phyloP scores from a whole-genome alignment of 2,329 filamentous ascomycete genomes.

The Tolypocladium ophioglossoides region DNA sequence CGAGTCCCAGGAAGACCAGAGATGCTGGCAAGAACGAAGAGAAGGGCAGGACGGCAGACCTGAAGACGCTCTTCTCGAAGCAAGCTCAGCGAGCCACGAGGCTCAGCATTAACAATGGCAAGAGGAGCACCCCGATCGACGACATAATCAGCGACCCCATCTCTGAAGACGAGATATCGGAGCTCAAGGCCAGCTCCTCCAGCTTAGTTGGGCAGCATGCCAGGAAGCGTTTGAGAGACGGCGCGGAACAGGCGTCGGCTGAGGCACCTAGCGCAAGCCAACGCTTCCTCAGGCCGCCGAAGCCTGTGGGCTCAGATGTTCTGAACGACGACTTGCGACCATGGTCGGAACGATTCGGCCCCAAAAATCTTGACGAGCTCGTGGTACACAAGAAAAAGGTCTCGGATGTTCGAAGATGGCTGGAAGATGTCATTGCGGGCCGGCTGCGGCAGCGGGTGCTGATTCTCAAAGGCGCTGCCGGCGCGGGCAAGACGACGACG shows the following conservation, averaged over 20 bases:
- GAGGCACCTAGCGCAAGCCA: slow-evolving; percentile 30
- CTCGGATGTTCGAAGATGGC: slow-evolving; percentile 71
- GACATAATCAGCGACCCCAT: slow-evolving; percentile 46
- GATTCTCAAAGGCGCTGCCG: slow-evolving; percentile 81
- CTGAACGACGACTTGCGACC: slow-evolving; percentile 53
- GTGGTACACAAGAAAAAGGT: slow-evolving; percentile 95
- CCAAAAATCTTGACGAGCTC: slow-evolving; percentile 65
- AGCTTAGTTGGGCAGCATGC: slow-evolving; percentile 48
- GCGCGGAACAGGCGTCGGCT: slow-evolving; percentile 11
- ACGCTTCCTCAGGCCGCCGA: slow-evolving; percentile 38
- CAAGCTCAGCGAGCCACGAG: slow-evolving; percentile 41
- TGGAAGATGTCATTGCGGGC: slow-evolving; percentile 62
- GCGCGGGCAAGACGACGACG: slow-evolving; percentile 87
- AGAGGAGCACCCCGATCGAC: slow-evolving; percentile 24
- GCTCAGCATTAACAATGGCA: slow-evolving; percentile 18
- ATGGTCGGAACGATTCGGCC: slow-evolving; percentile 82
- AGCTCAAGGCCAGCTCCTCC: slow-evolving; percentile 35
- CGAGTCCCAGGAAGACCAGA: slow-evolving; percentile 29
- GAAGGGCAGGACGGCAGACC: slow-evolving; percentile 43
- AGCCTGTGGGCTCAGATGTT: slow-evolving; percentile 14
- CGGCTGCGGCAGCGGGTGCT: slow-evolving; percentile 60
- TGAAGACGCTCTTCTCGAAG: slow-evolving; percentile 50
- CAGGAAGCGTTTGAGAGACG: slow-evolving; percentile 38
- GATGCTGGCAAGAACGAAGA: slow-evolving; percentile 30
- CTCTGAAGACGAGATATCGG: slow-evolving; percentile 47